Percentiles rank a stretch among this genome's conserved stretches.
Evolutionary conservation across 768 basidiomycete genomes (phyloP).

Genomic region (Boletales sp.): DNA sequence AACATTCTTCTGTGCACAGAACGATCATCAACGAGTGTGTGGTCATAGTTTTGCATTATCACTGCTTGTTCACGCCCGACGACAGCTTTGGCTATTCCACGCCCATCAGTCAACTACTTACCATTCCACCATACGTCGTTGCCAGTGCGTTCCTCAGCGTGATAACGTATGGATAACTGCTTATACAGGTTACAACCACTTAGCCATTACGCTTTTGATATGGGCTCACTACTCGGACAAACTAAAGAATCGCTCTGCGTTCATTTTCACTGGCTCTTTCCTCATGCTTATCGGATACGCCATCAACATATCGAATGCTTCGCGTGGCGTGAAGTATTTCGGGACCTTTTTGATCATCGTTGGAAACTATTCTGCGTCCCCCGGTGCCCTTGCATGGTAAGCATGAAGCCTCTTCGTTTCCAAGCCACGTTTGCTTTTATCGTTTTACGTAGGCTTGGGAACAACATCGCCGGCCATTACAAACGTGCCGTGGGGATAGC

Average conservation of each 20-base stretch:
- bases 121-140: conserved; percentile 63
- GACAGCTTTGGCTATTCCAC: conserved; percentile 56
- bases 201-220: conserved; percentile 49
- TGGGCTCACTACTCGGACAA: conserved; percentile 61
- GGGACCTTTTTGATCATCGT: conserved; percentile 66
- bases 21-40: conserved; percentile 54
- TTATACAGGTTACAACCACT: neutral
- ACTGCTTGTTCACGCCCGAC: conserved; percentile 1
- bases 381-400: conserved; percentile 61
- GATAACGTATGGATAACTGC: neutral
- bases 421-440: neutral
- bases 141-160: conserved; percentile 44
- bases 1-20: conserved; percentile 25
- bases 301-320: conserved; percentile 57
- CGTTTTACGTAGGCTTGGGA: conserved; percentile 43
- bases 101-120: conserved; percentile 59
- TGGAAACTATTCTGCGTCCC: conserved; percentile 54
- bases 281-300: conserved; percentile 56
- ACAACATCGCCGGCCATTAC: conserved; percentile 59
- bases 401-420: conserved; percentile 13
- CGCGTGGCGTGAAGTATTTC: conserved; percentile 61
- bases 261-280: conserved; percentile 49
- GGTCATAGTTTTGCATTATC: neutral
- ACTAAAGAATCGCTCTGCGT: conserved; percentile 51
- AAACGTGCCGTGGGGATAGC: conserved; percentile 70